Percentiles rank a stretch among this genome's conserved stretches.
These are phyloP conservation scores for Flagelloscypha sp. DNA, from an alignment of 768 basidiomycete genomes.

Conservation along the genomic window DNA sequence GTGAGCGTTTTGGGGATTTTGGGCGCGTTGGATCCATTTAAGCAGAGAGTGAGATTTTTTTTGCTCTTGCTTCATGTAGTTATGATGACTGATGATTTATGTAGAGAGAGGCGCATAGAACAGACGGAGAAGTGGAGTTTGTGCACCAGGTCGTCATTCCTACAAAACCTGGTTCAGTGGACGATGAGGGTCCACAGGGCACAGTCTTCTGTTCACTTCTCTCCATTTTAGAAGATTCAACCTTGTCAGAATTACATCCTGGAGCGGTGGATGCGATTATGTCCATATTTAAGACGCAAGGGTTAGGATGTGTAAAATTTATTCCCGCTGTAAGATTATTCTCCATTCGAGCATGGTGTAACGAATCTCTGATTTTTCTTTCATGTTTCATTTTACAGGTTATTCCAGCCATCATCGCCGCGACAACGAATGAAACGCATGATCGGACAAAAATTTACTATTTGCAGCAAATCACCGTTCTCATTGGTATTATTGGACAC, in stretches of 20 bases:
- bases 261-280: slow-evolving; percentile 57
- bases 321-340: slow-evolving; percentile 39
- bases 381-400: no score
- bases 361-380: no score
- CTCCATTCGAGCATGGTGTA: no score
- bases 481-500: slow-evolving; percentile 56
- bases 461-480: slow-evolving; percentile 51
- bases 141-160: no score
- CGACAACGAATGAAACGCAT: slow-evolving; percentile 41
- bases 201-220: slow-evolving; percentile 53
- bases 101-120: no score
- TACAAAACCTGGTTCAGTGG: no score
- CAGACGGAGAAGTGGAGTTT: no score
- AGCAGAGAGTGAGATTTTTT: no score
- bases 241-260: slow-evolving; percentile 43
- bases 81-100: no score
- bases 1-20: slow-evolving; percentile 43
- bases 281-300: slow-evolving; percentile 59
- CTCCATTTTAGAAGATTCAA: slow-evolving; percentile 46
- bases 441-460: slow-evolving; percentile 49
- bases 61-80: no score
- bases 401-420: slow-evolving; percentile 50
- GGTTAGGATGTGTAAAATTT: slow-evolving; percentile 55
- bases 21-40: slow-evolving; percentile 44
- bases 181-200: no score